A percentile compares a stretch with the other conserved stretches of the same genome.
Conservation (phyloP, 208 protist genomes). For the Leishmania tarentolae region DNA sequence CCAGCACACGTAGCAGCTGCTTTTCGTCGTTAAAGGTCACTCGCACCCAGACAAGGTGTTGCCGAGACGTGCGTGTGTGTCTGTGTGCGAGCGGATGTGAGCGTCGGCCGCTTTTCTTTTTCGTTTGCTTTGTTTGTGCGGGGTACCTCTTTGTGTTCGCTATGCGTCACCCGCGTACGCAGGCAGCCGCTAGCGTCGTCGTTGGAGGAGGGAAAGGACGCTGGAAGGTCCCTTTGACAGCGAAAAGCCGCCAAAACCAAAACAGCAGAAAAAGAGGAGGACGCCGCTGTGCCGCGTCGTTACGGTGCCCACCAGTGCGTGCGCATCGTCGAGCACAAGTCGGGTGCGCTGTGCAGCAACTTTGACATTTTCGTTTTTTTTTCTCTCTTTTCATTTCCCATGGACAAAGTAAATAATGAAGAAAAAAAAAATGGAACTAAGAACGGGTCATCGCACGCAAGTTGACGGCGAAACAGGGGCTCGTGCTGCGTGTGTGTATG, state of each 20-base stretch:
- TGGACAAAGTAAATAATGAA: not conserved
- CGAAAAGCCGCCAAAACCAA: too few species aligned
- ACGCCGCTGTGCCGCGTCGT: not conserved
- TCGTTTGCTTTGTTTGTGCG: not conserved
- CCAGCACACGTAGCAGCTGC: not conserved
- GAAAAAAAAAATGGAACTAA: not conserved
- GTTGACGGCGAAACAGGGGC: not conserved
- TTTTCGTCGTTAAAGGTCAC: not conserved
- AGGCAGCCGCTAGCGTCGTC: not conserved
- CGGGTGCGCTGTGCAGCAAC: not conserved
- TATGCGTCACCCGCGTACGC: not conserved
- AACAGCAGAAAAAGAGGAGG: not conserved
- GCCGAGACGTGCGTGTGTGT: not conserved
- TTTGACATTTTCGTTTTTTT: not conserved
- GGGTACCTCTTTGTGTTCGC: not conserved
- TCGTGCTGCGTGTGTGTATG: too few species aligned
- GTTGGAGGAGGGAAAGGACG: not conserved
- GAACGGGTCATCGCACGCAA: not conserved
- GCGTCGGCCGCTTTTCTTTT: not conserved
- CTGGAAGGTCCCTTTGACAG: not conserved
- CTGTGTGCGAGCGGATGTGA: not conserved
- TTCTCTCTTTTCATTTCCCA: not conserved
- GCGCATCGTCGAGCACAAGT: too few species aligned
- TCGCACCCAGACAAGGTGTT: not conserved
- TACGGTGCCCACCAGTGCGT: not conserved